These are phyloP conservation scores for Leavenworthia alabamica DNA, from an alignment of 345 rosid genomes.

Conservation along the genomic window DNA sequence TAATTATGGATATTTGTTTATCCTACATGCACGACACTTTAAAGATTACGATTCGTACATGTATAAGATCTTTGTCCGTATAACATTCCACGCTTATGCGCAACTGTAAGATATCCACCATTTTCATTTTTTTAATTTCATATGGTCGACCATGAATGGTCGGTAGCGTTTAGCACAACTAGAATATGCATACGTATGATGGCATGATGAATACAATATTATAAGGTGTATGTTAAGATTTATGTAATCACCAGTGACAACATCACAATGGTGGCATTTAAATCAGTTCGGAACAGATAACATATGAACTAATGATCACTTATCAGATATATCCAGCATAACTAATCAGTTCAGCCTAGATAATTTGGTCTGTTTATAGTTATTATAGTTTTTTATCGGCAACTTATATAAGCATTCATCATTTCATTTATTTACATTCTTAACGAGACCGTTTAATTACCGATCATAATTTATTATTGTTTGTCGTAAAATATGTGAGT, in stretches of 20 bases:
- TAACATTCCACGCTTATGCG: background rate
- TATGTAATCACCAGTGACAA: constrained; percentile 13
- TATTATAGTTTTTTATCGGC: background rate
- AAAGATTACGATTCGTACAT: background rate
- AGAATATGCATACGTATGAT: background rate
- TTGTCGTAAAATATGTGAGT: background rate
- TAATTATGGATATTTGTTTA: no score
- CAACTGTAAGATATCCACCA: constrained; percentile 8
- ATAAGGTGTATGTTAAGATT: constrained; percentile 13
- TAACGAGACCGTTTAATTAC: no score
- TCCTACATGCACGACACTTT: no score
- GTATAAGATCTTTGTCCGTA: background rate
- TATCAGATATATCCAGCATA: background rate
- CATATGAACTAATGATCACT: background rate
- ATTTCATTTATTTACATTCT: no score
- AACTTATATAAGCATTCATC: background rate
- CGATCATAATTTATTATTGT: background rate
- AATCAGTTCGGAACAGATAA: background rate
- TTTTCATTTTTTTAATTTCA: background rate
- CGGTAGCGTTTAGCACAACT: constrained; percentile 8
- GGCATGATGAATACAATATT: constrained; percentile 2
- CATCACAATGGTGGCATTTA: constrained; percentile 5
- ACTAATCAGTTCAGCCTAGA: background rate
- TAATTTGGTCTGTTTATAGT: background rate
- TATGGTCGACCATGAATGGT: constrained; percentile 13